Evolutionary conservation across 192 early-diverging fungal species (phyloP).

Genomic region (Linnemannia hyalina): DNA sequence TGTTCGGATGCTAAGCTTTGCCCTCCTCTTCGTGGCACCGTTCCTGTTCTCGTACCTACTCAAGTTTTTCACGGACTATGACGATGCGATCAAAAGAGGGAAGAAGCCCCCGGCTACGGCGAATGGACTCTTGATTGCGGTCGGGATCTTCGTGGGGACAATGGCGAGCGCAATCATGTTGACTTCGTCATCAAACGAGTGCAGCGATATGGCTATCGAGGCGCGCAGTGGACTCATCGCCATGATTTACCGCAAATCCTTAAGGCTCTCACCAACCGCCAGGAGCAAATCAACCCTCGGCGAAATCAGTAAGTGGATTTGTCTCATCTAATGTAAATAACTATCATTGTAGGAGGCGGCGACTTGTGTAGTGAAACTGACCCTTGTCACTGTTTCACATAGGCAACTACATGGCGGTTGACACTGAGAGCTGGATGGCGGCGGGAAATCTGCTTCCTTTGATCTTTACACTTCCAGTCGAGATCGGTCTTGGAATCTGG

Average conservation of each 20-base stretch:
- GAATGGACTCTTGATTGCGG: constrained; percentile 22
- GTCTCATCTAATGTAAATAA: not conserved
- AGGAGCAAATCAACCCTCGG: constrained; percentile 40
- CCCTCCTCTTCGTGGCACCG: constrained; percentile 22
- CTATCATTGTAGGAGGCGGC: not conserved
- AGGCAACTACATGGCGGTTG: constrained; percentile 74
- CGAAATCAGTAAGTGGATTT: constrained; percentile 24
- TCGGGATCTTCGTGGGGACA: constrained; percentile 39
- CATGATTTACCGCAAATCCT: constrained; percentile 84
- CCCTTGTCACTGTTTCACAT: constrained; percentile 1
- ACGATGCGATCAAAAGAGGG: constrained; percentile 37
- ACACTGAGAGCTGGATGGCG: constrained; percentile 71
- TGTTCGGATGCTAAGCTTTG: constrained; percentile 27
- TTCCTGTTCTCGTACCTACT: constrained; percentile 38
- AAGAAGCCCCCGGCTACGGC: constrained; percentile 19
- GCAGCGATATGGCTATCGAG: constrained; percentile 74
- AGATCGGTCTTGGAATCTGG: constrained; percentile 5
- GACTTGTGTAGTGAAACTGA: not conserved
- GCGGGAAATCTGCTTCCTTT: constrained; percentile 18
- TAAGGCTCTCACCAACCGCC: constrained; percentile 74
- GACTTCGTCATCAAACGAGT: constrained; percentile 23
- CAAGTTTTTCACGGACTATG: constrained; percentile 40
- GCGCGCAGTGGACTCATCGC: constrained; percentile 76
- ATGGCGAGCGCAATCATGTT: constrained; percentile 30
- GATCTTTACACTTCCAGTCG: constrained; percentile 61